phyloP scores from a whole-genome alignment of 495 filamentous ascomycete genomes.

The Neurospora sp. region DNA sequence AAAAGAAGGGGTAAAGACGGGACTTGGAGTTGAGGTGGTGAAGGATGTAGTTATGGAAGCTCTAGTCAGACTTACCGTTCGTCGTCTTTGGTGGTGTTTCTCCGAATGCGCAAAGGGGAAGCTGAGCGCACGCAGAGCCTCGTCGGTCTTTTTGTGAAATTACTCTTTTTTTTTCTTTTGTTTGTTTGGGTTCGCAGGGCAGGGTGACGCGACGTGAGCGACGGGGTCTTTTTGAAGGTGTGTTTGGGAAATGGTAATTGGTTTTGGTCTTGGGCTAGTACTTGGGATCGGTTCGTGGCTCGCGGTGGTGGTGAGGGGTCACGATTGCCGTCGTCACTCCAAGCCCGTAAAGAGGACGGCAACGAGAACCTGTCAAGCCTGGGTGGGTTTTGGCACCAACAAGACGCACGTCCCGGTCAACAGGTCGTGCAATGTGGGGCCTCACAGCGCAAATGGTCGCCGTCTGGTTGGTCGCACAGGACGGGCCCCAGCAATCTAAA shows the following conservation, averaged over 20 bases:
- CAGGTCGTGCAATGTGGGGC: slow-evolving; percentile 1
- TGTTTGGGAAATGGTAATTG: not conserved
- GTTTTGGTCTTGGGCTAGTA: not conserved
- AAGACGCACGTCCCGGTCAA: not conserved
- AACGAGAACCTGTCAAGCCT: not conserved
- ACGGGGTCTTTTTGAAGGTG: not conserved
- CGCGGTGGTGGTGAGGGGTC: slow-evolving; percentile 12
- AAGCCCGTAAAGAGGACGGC: not conserved
- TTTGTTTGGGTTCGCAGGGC: not conserved
- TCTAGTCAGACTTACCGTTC: not conserved
- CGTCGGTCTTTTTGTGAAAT: not conserved
- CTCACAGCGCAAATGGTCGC: slow-evolving; percentile 11
- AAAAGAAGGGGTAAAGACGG: not conserved
- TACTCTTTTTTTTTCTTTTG: not conserved
- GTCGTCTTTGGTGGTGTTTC: not conserved
- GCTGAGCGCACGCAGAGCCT: not conserved
- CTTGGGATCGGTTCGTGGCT: not conserved
- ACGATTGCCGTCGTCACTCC: slow-evolving; percentile 11
- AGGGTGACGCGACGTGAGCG: slow-evolving; percentile 4
- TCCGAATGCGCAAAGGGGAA: not conserved
- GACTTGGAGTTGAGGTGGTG: not conserved
- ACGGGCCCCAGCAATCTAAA: slow-evolving; percentile 16
- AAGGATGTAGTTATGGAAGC: not conserved
- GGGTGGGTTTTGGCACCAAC: slow-evolving; percentile 4
- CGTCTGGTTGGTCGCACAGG: slow-evolving; percentile 14